Evolutionary conservation across 129 eudicot genomes (phyloP).

Genomic region (Flaveria sonorensis): DNA sequence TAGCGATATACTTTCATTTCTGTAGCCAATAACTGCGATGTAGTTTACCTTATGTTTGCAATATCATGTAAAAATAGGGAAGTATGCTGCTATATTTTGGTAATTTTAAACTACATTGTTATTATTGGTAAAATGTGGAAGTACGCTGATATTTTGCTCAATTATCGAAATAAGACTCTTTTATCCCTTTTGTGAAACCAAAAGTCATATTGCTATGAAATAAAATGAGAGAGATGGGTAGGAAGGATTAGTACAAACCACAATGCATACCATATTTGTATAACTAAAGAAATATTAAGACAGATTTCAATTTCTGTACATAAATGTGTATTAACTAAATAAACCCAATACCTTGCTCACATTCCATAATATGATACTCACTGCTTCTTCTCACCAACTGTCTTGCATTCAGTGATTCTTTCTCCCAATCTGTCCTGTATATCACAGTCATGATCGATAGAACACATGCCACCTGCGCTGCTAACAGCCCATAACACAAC

Average conservation of each 20-base stretch:
- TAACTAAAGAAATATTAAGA: slow-evolving; percentile 19
- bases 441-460: slow-evolving; percentile 61
- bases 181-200: slow-evolving; percentile 6
- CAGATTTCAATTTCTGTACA: slow-evolving; percentile 29
- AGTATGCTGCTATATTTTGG: not conserved
- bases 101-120: not conserved
- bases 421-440: slow-evolving; percentile 81
- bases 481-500: slow-evolving; percentile 94
- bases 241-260: slow-evolving; percentile 16
- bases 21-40: not conserved
- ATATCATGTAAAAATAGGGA: not conserved
- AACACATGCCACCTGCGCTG: slow-evolving; percentile 83
- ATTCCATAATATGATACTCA: slow-evolving; percentile 43
- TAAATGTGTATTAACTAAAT: slow-evolving; percentile 36
- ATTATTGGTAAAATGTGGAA: slow-evolving; percentile 7
- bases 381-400: slow-evolving; percentile 67
- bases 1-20: not conserved
- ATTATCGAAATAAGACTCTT: not conserved
- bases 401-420: slow-evolving; percentile 74
- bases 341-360: slow-evolving; percentile 60
- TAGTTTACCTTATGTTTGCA: not conserved
- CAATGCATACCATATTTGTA: slow-evolving; percentile 25
- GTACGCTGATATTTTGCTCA: not conserved
- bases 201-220: not conserved
- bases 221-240: not conserved